Conservation (phyloP, 2,329 filamentous ascomycete genomes). For the Teratosphaeria zuluensis region DNA sequence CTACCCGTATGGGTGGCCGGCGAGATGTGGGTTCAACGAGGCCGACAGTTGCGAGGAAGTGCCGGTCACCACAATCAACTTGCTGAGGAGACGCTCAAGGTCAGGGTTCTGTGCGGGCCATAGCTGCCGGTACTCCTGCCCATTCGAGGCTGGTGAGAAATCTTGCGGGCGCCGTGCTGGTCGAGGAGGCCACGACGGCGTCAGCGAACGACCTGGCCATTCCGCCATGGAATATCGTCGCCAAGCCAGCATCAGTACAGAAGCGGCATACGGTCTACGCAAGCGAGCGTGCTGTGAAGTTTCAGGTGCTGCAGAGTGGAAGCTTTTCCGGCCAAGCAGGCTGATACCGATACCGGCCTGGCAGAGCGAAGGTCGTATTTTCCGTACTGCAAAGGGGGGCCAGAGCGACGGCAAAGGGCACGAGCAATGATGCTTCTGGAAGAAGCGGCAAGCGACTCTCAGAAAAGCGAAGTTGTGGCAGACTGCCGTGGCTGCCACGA, state of each 20-base stretch:
- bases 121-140: neutral
- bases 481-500: neutral
- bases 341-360: neutral
- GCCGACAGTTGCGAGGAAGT: neutral
- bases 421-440: neutral
- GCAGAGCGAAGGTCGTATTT: neutral
- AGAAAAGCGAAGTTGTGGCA: neutral
- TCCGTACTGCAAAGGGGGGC: neutral
- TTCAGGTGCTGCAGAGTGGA: neutral
- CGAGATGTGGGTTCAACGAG: neutral
- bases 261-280: neutral
- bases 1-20: neutral
- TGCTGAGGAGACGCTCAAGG: neutral
- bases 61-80: neutral
- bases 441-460: neutral
- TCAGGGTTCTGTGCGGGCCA: neutral
- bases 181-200: neutral
- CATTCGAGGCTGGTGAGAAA: neutral
- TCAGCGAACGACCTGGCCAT: neutral
- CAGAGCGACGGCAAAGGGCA: neutral
- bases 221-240: neutral
- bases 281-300: neutral
- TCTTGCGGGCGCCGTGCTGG: neutral
- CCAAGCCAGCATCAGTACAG: neutral
- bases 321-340: neutral